These are phyloP conservation scores for Albophoma yamanashiensis DNA, from an alignment of 2,329 filamentous ascomycete genomes.

Conservation along the genomic window DNA sequence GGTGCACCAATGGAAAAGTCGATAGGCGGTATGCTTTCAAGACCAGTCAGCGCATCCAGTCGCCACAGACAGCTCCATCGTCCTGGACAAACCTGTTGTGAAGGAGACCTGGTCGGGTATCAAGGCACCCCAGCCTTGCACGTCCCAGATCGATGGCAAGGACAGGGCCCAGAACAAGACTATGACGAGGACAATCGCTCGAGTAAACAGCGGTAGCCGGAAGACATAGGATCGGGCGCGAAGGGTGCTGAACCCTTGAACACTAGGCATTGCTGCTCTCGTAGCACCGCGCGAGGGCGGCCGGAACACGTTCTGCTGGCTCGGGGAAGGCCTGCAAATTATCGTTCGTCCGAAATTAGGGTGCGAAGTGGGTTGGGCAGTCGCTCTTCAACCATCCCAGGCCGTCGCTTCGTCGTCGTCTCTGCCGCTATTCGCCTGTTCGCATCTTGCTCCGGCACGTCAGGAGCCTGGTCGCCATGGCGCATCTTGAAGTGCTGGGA, in stretches of 20 bases:
- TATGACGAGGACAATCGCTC: conserved; percentile 56
- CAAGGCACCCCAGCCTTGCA: conserved; percentile 68
- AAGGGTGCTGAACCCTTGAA: conserved; percentile 49
- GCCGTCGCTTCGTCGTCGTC: neutral
- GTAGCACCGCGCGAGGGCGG: neutral
- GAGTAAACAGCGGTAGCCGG: conserved; percentile 81
- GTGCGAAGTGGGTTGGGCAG: neutral
- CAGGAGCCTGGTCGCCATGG: neutral
- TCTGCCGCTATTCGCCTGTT: neutral
- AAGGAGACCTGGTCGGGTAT: conserved; percentile 67
- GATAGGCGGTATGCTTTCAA: conserved; percentile 78
- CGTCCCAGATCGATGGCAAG: conserved; percentile 58
- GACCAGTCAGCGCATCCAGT: neutral
- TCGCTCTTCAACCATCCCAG: neutral
- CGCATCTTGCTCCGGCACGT: neutral
- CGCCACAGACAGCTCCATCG: neutral
- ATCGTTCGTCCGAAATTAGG: neutral
- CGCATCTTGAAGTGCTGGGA: neutral
- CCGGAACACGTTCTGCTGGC: neutral
- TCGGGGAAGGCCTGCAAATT: neutral
- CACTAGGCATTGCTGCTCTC: conserved; percentile 6
- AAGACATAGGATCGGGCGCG: conserved; percentile 73
- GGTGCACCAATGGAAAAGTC: conserved; percentile 81
- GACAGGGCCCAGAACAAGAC: conserved; percentile 51
- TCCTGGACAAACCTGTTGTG: conserved; percentile 45